Conservation (phyloP, 139 green algal species). For the Spirogloea muscicola region DNA sequence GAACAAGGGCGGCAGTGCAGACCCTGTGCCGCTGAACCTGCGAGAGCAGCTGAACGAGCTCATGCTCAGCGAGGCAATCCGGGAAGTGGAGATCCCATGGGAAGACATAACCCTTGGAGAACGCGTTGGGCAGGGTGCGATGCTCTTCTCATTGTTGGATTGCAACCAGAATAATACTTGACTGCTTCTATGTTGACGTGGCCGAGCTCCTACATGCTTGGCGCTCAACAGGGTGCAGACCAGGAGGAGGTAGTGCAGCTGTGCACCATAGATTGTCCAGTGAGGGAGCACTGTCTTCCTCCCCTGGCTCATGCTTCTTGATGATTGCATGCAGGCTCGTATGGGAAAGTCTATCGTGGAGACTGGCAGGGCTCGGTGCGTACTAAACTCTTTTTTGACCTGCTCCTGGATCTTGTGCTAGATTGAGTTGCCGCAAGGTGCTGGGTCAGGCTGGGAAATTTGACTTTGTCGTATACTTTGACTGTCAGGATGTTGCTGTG, state of each 20-base stretch:
- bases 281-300: neutral
- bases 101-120: slow-evolving; percentile 5
- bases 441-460: no score
- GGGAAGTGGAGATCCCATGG: slow-evolving; percentile 7
- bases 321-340: slow-evolving; percentile 8
- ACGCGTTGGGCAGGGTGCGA: slow-evolving; percentile 7
- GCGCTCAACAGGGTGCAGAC: no score
- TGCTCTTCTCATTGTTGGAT: no score
- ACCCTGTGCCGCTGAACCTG: neutral
- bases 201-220: no score
- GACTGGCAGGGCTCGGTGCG: slow-evolving; percentile 28
- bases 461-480: neutral
- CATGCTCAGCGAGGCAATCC: slow-evolving; percentile 3
- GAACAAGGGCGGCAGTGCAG: neutral
- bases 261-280: neutral
- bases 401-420: neutral
- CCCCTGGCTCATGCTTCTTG: neutral
- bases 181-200: no score
- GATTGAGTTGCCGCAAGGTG: neutral
- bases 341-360: slow-evolving; percentile 15
- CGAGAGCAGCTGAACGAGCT: neutral
- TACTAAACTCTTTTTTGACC: neutral
- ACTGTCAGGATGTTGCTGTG: slow-evolving; percentile 34
- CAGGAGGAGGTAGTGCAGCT: no score
- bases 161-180: no score